Percentiles rank a stretch among this genome's conserved stretches.
Evolutionary conservation across 495 filamentous ascomycete genomes (phyloP).

Genomic region (Hypomontagnella submonticulosa): DNA sequence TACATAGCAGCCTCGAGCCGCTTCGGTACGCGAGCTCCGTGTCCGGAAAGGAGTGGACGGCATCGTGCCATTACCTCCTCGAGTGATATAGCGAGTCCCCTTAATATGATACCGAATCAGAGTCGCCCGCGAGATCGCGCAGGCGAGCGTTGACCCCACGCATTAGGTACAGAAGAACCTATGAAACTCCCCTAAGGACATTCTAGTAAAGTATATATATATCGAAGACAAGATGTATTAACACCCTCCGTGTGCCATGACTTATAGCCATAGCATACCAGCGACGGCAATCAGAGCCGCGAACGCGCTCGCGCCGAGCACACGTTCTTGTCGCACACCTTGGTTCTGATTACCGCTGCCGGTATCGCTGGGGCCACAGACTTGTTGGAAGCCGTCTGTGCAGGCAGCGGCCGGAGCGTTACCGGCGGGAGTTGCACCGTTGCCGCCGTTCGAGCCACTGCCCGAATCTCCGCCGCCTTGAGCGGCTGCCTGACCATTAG

Average conservation of each 20-base stretch:
- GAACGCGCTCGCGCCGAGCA: constrained; percentile 58
- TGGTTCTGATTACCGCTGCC: constrained; percentile 42
- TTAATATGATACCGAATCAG: constrained; percentile 12
- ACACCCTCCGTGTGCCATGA: neutral
- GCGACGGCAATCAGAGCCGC: constrained; percentile 61
- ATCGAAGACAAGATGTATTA: constrained; percentile 2
- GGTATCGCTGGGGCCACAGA: constrained; percentile 47
- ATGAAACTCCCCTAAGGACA: constrained; percentile 1
- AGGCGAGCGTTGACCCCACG: constrained; percentile 6
- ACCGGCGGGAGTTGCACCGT: constrained; percentile 28
- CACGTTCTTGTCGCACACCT: constrained; percentile 52
- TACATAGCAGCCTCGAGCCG: too few species aligned
- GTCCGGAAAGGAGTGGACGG: constrained; percentile 41
- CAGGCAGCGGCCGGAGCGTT: constrained; percentile 40
- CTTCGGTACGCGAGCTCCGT: constrained; percentile 3
- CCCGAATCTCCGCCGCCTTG: constrained; percentile 16
- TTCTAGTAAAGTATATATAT: constrained; percentile 19
- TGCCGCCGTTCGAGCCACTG: constrained; percentile 7
- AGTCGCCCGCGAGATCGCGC: constrained; percentile 2
- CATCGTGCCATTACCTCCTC: constrained; percentile 43
- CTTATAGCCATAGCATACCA: constrained; percentile 57
- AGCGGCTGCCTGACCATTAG: constrained; percentile 46
- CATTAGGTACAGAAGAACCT: constrained; percentile 15
- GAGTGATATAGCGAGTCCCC: constrained; percentile 9
- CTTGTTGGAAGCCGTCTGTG: constrained; percentile 48